Evolutionary conservation across 257 asterid species (phyloP).

Genomic region (Perilla frutescens): DNA sequence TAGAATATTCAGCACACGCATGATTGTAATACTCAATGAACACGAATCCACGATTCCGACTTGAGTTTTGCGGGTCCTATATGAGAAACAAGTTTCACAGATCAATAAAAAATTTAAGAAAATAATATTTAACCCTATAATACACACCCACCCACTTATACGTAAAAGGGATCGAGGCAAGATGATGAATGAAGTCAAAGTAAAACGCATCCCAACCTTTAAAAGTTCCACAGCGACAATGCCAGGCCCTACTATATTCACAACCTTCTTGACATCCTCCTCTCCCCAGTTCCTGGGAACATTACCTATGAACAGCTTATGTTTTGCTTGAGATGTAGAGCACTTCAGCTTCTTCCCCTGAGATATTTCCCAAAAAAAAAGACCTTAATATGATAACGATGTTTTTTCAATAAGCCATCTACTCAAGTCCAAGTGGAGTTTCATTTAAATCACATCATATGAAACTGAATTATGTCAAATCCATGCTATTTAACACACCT

Average conservation of each 20-base stretch:
- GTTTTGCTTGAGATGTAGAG: slow-evolving; percentile 93
- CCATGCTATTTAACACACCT: slow-evolving; percentile 46
- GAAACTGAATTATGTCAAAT: background rate
- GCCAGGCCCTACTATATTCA: slow-evolving; percentile 86
- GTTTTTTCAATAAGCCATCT: slow-evolving; percentile 25
- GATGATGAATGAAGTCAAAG: slow-evolving; percentile 2
- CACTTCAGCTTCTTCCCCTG: slow-evolving; percentile 90
- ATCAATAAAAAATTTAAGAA: slow-evolving; percentile 14
- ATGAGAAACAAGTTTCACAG: slow-evolving; percentile 27
- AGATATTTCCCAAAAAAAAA: slow-evolving; percentile 27
- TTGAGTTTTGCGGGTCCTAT: slow-evolving; percentile 87
- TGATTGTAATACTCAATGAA: slow-evolving; percentile 93
- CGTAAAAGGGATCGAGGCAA: slow-evolving; percentile 12
- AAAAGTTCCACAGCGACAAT: slow-evolving; percentile 74
- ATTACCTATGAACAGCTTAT: slow-evolving; percentile 88
- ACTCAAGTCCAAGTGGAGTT: background rate
- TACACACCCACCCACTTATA: background rate
- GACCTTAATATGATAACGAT: slow-evolving; percentile 19
- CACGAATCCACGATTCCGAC: slow-evolving; percentile 88
- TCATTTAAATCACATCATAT: slow-evolving; percentile 8
- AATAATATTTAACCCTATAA: background rate
- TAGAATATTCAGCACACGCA: slow-evolving; percentile 97
- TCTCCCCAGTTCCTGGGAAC: slow-evolving; percentile 89
- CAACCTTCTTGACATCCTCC: slow-evolving; percentile 77
- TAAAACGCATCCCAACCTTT: slow-evolving; percentile 55